phyloP scores from a whole-genome alignment of 805 yeast species.

The Starmerella floris region DNA sequence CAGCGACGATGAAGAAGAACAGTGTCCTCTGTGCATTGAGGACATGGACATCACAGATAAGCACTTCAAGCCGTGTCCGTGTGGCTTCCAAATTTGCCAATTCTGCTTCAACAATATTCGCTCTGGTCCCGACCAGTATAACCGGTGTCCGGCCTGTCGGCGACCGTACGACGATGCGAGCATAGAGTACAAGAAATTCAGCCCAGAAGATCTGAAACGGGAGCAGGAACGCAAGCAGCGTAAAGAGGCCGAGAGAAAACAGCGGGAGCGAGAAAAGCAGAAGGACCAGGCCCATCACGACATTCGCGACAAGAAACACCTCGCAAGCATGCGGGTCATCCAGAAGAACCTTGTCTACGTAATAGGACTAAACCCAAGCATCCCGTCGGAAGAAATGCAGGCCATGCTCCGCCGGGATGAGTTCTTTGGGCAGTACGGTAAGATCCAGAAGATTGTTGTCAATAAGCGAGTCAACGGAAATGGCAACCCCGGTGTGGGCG shows the following conservation, averaged over 20 bases:
- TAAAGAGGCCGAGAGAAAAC: slow-evolving; percentile 59
- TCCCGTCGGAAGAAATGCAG: slow-evolving; percentile 75
- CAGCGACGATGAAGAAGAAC: slow-evolving; percentile 71
- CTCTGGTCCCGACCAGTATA: slow-evolving; percentile 88
- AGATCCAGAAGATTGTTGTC: slow-evolving; percentile 83
- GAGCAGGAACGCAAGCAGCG: slow-evolving; percentile 72
- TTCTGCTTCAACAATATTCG: slow-evolving; percentile 95
- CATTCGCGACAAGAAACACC: slow-evolving; percentile 55
- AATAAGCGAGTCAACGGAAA: slow-evolving; percentile 54
- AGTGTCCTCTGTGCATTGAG: slow-evolving; percentile 89
- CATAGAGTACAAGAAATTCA: slow-evolving; percentile 71
- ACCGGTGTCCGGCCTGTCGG: slow-evolving; percentile 96
- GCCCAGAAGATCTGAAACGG: slow-evolving; percentile 74
- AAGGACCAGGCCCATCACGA: slow-evolving; percentile 36
- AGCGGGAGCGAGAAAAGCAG: slow-evolving; percentile 84
- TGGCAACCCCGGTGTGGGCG: slow-evolving; percentile 72
- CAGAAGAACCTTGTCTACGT: slow-evolving; percentile 95
- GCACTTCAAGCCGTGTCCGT: slow-evolving; percentile 97
- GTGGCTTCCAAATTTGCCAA: slow-evolving; percentile 97
- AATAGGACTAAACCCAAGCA: slow-evolving; percentile 81
- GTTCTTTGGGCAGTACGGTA: slow-evolving; percentile 97
- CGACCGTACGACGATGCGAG: slow-evolving; percentile 84
- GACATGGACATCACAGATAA: slow-evolving; percentile 95
- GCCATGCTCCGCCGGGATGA: slow-evolving; percentile 72
- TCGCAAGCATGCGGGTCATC: slow-evolving; percentile 95